Evolutionary conservation across 148 eudicot genomes (phyloP).

Genomic region (Fagopyrum esculentum): DNA sequence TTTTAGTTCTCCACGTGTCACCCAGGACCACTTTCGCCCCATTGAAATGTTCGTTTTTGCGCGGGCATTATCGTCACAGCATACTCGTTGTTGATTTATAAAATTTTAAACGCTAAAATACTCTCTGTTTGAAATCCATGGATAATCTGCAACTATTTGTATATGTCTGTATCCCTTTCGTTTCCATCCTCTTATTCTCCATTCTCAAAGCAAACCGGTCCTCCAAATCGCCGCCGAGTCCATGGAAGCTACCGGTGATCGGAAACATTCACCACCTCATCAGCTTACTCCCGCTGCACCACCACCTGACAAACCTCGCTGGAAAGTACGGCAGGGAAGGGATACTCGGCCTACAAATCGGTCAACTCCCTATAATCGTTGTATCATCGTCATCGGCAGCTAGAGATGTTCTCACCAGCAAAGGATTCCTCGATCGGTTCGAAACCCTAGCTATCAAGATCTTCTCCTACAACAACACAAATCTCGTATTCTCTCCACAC

Average conservation of each 20-base stretch:
- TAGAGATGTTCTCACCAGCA: not conserved
- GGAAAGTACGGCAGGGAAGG: not conserved
- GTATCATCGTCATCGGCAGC: not conserved
- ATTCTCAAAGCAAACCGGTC: not conserved
- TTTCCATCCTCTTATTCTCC: not conserved
- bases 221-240: not conserved
- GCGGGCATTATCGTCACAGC: too few species aligned
- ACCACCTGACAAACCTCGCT: not conserved
- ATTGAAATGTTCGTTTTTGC: too few species aligned
- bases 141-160: not conserved
- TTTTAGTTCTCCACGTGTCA: too few species aligned
- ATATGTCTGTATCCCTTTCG: not conserved
- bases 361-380: not conserved
- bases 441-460: not conserved
- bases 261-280: not conserved
- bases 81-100: too few species aligned
- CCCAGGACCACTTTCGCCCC: too few species aligned
- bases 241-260: not conserved
- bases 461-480: not conserved
- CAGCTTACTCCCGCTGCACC: not conserved
- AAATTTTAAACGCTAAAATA: too few species aligned
- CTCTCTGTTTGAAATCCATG: not conserved
- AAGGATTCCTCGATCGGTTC: not conserved
- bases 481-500: not conserved
- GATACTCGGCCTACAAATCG: not conserved